Evolutionary conservation across 2,329 filamentous ascomycete genomes (phyloP).

Genomic region (Aspergillus carbonarius): DNA sequence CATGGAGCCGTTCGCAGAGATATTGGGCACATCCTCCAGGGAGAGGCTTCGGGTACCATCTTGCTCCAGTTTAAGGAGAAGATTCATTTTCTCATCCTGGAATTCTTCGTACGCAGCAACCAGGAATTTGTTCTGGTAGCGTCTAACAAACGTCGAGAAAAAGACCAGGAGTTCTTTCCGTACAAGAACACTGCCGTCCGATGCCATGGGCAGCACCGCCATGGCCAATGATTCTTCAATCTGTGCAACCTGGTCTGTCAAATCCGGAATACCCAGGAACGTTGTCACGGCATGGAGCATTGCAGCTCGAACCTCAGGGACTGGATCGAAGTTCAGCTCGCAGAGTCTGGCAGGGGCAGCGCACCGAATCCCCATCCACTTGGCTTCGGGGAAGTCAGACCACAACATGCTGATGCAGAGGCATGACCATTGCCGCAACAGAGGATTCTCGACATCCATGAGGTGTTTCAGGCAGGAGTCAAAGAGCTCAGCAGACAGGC

Average conservation of each 20-base stretch:
- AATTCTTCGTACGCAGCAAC: constrained; percentile 91
- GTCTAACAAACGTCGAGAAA: constrained; percentile 83
- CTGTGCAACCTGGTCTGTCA: constrained; percentile 85
- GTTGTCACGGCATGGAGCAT: constrained; percentile 92
- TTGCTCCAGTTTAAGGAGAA: constrained; percentile 53
- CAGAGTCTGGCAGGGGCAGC: constrained; percentile 80
- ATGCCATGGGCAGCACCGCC: constrained; percentile 85
- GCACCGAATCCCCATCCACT: constrained; percentile 91
- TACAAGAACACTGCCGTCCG: constrained; percentile 91
- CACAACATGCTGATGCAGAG: constrained; percentile 94
- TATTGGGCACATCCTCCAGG: constrained; percentile 21
- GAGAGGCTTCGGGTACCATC: constrained; percentile 22
- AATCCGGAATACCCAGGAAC: constrained; percentile 88
- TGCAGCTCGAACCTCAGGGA: constrained; percentile 87
- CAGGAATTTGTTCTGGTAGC: constrained; percentile 88
- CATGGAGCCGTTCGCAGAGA: constrained; percentile 21
- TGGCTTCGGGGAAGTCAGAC: constrained; percentile 86
- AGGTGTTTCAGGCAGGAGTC: constrained; percentile 82
- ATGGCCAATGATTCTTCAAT: constrained; percentile 90
- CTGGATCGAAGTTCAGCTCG: constrained; percentile 76
- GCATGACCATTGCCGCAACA: constrained; percentile 93
- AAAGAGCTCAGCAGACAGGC: constrained; percentile 86
- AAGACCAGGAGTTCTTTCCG: constrained; percentile 91
- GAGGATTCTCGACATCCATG: constrained; percentile 78
- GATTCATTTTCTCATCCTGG: constrained; percentile 73